A percentile compares a stretch with the other conserved stretches of the same genome.
These are phyloP conservation scores for barley (Hordeum vulgare) DNA, from an alignment of 176 grass and related monocot species.

Conservation along the genomic window DNA sequence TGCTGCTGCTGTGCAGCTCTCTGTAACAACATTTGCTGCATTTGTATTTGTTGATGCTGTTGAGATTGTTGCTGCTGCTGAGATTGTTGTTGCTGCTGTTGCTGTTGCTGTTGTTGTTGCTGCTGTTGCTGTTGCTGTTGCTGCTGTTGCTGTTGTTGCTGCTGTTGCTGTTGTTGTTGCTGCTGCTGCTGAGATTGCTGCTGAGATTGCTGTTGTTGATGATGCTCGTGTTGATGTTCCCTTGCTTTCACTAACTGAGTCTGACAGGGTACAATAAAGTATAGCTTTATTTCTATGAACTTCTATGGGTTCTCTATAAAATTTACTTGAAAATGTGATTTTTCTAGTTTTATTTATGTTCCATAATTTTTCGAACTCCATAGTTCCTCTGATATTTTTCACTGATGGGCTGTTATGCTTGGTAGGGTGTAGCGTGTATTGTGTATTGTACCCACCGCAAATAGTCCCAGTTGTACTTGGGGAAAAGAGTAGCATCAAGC, in stretches of 20 bases:
- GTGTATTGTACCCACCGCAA: neutral
- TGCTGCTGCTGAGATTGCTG: neutral
- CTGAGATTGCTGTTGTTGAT: neutral
- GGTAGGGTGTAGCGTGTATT: neutral
- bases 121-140: neutral
- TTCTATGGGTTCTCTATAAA: neutral
- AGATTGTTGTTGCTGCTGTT: neutral
- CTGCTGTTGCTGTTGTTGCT: neutral
- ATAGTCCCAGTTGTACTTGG: neutral
- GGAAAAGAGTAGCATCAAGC: neutral
- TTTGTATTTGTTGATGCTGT: slow-evolving; percentile 68
- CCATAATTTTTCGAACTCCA: neutral
- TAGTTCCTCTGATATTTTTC: neutral
- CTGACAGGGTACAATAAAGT: slow-evolving; percentile 2
- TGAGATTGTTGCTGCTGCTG: slow-evolving; percentile 35
- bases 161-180: neutral
- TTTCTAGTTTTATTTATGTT: neutral
- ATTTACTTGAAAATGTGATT: neutral
- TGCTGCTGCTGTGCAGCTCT: slow-evolving; percentile 42
- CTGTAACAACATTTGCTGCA: slow-evolving; percentile 66
- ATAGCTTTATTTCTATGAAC: neutral
- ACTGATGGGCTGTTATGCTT: neutral
- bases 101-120: neutral
- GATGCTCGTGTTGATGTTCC: slow-evolving; percentile 12
- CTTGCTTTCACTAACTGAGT: slow-evolving; percentile 19